A percentile compares a stretch with the other conserved stretches of the same genome.
phyloP scores from a whole-genome alignment of 2,329 filamentous ascomycete species.

The Penicillium sp. region DNA sequence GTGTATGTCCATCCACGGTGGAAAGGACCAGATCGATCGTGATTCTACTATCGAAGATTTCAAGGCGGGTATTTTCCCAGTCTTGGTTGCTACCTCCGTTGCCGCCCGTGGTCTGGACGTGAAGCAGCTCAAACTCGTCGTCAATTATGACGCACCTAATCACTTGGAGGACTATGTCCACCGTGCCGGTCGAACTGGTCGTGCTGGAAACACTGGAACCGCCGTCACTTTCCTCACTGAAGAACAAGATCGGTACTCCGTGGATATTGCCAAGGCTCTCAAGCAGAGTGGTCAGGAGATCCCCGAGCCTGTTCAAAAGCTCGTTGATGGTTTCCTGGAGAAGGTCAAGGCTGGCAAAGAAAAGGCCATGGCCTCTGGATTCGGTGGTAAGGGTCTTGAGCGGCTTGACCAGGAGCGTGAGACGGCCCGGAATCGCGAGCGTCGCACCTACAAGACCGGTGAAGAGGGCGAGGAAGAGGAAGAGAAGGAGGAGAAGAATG shows the following conservation, averaged over 20 bases:
- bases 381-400: slow-evolving; percentile 92
- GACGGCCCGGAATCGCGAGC: slow-evolving; percentile 79
- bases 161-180: slow-evolving; percentile 97
- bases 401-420: slow-evolving; percentile 88
- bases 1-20: slow-evolving; percentile 90
- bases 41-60: slow-evolving; percentile 92
- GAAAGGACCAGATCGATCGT: slow-evolving; percentile 89
- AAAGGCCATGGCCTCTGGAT: slow-evolving; percentile 79
- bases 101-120: slow-evolving; percentile 94
- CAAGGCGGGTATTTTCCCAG: slow-evolving; percentile 84
- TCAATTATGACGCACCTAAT: slow-evolving; percentile 93
- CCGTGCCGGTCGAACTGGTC: slow-evolving; percentile 86
- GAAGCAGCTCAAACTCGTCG: slow-evolving; percentile 90
- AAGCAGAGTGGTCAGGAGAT: slow-evolving; percentile 85
- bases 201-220: slow-evolving; percentile 90
- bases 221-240: slow-evolving; percentile 92
- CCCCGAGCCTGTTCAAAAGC: slow-evolving; percentile 65
- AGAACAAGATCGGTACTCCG: slow-evolving; percentile 86
- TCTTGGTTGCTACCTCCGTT: slow-evolving; percentile 92
- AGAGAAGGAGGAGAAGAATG: slow-evolving; percentile 66
- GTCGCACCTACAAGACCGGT: slow-evolving; percentile 85
- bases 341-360: slow-evolving; percentile 93
- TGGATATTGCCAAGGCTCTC: slow-evolving; percentile 87
- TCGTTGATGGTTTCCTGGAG: slow-evolving; percentile 71
- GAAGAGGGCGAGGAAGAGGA: slow-evolving; percentile 78